Base-by-base conservation (phyloP, 371 early-diverging fungal species). In the Dichotomocladium elegans region DNA sequence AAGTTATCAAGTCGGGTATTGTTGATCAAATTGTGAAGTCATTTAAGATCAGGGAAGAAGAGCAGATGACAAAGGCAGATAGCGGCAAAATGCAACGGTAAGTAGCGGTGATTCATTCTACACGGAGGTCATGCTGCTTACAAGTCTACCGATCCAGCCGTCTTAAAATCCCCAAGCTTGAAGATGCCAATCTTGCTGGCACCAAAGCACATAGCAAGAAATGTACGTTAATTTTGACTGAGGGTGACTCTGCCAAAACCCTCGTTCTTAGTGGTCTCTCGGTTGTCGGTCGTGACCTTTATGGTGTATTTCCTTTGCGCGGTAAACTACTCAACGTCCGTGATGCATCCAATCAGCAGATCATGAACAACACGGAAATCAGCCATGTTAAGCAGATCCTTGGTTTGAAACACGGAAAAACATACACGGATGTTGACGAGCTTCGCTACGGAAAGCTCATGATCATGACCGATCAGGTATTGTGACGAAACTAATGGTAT, bases 191-290 rank as follows among this genome's bases (percentile, higher is more conserved):
- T 57, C 75, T 82, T 51, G 99, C 99, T 9, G 99, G 99, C 24
- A 85, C 92, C 0, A 66, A 72, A 26, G 67, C 67, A 2, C 66
- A 87, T 17, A 88, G 90, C 27, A 61, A 80, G 29, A 57, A 95
- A 6, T 99, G 99, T 72, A 99, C 99, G 0, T 73, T 99, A 50
- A 99, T 99, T 53, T 74, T 99, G 40, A 99, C 99, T 0, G 99
- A 99, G 80, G 99, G 99, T 75, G 99, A 99, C 61, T 99, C 99
- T 12, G 99, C 99, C 63, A 99, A 99, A 69, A 71, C 98, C 0
- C 73, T 99, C 24, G 99, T 96, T 3, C 85, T 99, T 34, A 71
- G 90, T 30, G 99, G 99, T 19, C 72, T 99, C 17, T 81, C 88
- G 11, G 92, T 98, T 3, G 91, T 99, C 17, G 99, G 99, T 9